Evolutionary conservation across 176 grass and related monocot species (phyloP).

Genomic region (Olyra latifolia): DNA sequence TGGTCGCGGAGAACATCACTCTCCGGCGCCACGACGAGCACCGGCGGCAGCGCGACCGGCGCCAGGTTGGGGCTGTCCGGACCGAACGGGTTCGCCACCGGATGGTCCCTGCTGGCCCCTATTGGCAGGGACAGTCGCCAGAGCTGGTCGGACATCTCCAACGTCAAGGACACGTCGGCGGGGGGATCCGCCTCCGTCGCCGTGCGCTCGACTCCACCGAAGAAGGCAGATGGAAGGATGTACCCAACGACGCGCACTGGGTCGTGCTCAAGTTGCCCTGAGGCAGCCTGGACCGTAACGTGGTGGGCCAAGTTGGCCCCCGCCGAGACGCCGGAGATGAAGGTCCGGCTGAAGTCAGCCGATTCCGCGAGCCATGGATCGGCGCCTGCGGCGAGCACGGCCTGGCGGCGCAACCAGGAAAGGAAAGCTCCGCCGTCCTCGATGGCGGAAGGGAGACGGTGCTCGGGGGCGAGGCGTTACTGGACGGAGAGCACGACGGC

Average conservation of each 20-base stretch:
- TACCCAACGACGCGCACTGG: conserved; percentile 33
- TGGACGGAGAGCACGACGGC: conserved; percentile 52
- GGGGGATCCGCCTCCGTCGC: conserved; percentile 37
- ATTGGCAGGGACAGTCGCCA: conserved; percentile 63
- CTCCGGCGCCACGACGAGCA: conserved; percentile 49
- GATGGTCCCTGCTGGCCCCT: conserved; percentile 53
- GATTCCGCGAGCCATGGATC: conserved; percentile 16
- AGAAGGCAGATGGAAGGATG: conserved; percentile 45
- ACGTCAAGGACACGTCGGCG: conserved; percentile 28
- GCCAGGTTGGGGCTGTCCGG: conserved; percentile 27
- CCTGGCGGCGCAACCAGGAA: conserved; percentile 35
- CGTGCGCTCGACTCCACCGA: conserved; percentile 41
- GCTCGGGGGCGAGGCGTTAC: conserved; percentile 64
- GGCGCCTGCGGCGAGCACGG: neutral
- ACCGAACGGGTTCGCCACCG: conserved; percentile 57
- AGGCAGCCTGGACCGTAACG: neutral
- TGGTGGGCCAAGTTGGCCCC: conserved; percentile 35
- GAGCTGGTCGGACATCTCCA: conserved; percentile 40
- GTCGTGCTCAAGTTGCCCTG: neutral
- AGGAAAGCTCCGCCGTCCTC: conserved; percentile 50
- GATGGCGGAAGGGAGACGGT: conserved; percentile 54
- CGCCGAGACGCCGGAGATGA: conserved; percentile 17
- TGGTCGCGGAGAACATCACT: conserved; percentile 47
- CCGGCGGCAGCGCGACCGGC: conserved; percentile 34
- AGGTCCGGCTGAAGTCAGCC: neutral